Evolutionary conservation across 108 stramenopile genomes (phyloP), one percentile per base, ranked within the genome.

Genomic region (Mayamaea pseudoterrestris): DNA sequence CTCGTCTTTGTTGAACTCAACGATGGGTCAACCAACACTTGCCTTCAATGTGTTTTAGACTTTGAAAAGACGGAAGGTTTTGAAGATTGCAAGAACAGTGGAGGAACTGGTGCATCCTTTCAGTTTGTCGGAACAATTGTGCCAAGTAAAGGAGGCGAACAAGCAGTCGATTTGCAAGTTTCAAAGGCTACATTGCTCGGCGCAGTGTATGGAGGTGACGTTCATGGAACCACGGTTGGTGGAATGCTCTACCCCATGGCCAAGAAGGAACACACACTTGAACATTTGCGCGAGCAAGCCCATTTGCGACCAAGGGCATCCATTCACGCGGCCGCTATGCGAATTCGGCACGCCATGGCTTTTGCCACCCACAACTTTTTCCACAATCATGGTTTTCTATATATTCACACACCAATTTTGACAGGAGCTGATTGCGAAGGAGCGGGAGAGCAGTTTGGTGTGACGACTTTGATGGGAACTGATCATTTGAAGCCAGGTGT

Each of bases 351-450:
- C 50, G 76, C 76, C 36, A 77, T 79, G 69, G 82, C 85, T 25
- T 84, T 64, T 43, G 85, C 90, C 26, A 85, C 80, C 11, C 90
- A 91, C 71, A 65, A 74, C 34, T 91, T 91, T 42, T 91, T 84
- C 56, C 60, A 86, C 61, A 70, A 78, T 29, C 58, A 74, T 21
- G 84, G 89, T 2, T 86, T 91, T 50, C 53, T 71, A 35, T 85
- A 87, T 70, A 63, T 91, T 32, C 85, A 91, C 64, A 86, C 90
- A 13, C 84, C 84, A 39, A 82, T 82, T 30, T 60, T 82, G 50
- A 82, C 80, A 12, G 70, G 74, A 12, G 77, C 84, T 21, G 95
- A 97, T 76, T 94, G 93, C 66, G 95, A 97, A 78, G 95, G 95
- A 11, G 95, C 95, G 3, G 95, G 95, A 0, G 95, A 97, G 64